Conservation (phyloP, 2,329 filamentous ascomycete species). For the Cercospora nicotianae region DNA sequence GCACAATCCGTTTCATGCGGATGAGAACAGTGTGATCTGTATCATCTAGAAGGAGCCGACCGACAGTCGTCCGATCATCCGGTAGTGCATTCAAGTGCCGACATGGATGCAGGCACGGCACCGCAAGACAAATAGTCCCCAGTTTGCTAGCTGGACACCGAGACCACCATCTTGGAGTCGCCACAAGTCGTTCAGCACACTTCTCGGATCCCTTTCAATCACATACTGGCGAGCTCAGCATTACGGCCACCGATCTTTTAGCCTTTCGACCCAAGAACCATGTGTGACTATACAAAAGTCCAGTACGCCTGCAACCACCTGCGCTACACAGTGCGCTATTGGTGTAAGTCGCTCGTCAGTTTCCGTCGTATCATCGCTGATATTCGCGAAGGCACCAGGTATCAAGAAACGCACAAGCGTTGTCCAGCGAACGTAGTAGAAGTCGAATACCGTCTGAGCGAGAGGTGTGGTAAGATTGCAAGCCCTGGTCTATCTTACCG, state of each 20-base stretch:
- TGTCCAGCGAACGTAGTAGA: conserved; percentile 58
- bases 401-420: conserved; percentile 56
- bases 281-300: conserved; percentile 63
- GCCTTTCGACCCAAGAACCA: conserved; percentile 33
- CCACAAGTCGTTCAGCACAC: neutral
- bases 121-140: conserved; percentile 22
- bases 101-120: conserved; percentile 23
- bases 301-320: conserved; percentile 58
- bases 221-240: neutral
- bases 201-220: neutral
- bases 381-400: conserved; percentile 40
- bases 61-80: conserved; percentile 15
- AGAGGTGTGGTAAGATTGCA: conserved; percentile 47
- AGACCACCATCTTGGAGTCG: neutral
- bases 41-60: conserved; percentile 18
- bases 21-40: conserved; percentile 14
- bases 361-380: neutral
- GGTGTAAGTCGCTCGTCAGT: conserved; percentile 46
- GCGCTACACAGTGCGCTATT: conserved; percentile 57
- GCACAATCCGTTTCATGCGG: neutral
- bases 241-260: neutral
- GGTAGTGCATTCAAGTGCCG: conserved; percentile 15
- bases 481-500: neutral
- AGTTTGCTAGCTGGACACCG: conserved; percentile 21
- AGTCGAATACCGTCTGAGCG: conserved; percentile 52